Base-by-base conservation (phyloP, 208 protist genomes). In the Endotrypanum monterogeii region DNA sequence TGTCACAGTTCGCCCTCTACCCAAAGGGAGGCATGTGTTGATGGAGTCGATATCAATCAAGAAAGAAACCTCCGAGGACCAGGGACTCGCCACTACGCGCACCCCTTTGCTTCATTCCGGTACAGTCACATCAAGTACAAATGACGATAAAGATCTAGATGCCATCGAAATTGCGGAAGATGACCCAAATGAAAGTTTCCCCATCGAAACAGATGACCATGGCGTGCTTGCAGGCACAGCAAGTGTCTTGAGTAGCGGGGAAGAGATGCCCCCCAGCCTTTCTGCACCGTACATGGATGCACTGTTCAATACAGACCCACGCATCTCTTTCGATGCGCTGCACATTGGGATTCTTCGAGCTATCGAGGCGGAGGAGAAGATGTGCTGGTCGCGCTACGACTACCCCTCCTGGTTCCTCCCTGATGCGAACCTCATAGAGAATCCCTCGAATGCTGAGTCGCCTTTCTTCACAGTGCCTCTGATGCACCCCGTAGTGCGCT, bases 281-380 rank as follows among this genome's bases (percentile, higher is more conserved):
- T 37, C 41, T 25, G 48, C 39, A 78, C 83, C 60, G 35, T 95
- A 87, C 71, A 85, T 89, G 67, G 58, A 67, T 3, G 69, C 85
- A 2, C 79, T 95, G 46, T 73, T 91, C 52, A 87, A 89, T 78
- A 91, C 83, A 56, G 91, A 95, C 62, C 91, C 91, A 9, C 86
- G 91, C 23, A 76, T 89, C 28, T 60, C 85, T 14, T 95, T 95
- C 67, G 81, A 92, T 32, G 68, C 76, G n/a, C 77, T 95, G 14
- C 91, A 95, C 80, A 71, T 89, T 51, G 85, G 87, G 23, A 78
- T 69, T 16, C 65, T 95, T 30, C 65, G 60, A 35, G 63, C 71
- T 32, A 82, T 93, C 44, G 85, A 88, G 57, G 61, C n/a, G 41
- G 35, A 48, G 16, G 79, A 83, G 69, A 41, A 46, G 20, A 75